Evolutionary conservation across 164 flowering plant genomes (phyloP).

Genomic region (Aristolochia fimbriata): DNA sequence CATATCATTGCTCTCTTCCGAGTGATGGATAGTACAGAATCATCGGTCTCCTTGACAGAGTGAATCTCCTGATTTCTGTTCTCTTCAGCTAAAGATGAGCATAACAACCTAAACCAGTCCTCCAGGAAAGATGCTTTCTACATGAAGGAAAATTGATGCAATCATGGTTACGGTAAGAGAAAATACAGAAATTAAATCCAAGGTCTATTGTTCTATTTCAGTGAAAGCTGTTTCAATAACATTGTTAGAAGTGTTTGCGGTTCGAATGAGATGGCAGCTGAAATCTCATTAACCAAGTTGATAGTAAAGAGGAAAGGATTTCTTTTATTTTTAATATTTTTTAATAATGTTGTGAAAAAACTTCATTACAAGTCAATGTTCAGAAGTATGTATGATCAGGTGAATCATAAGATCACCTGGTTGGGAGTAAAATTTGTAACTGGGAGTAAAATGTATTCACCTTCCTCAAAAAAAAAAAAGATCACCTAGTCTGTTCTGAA

Average conservation of each 20-base stretch:
- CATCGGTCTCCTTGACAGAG: constrained; percentile 10
- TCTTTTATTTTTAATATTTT: too few species aligned
- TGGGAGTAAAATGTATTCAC: too few species aligned
- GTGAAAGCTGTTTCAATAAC: not conserved
- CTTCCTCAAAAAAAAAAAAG: too few species aligned
- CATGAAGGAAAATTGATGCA: not conserved
- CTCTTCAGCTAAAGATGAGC: constrained; percentile 31
- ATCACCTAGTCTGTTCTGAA: too few species aligned
- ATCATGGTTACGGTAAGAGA: not conserved
- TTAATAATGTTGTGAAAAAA: too few species aligned
- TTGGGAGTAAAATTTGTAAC: too few species aligned
- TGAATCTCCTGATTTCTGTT: constrained; percentile 14
- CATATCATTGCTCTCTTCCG: constrained; percentile 50
- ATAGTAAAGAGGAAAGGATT: too few species aligned
- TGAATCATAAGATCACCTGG: too few species aligned
- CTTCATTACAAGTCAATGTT: too few species aligned
- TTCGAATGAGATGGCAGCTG: too few species aligned
- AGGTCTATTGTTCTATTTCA: not conserved
- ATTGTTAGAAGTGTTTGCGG: not conserved
- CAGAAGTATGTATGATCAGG: too few species aligned
- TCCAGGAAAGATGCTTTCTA: constrained; percentile 72
- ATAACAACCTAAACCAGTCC: constrained; percentile 54
- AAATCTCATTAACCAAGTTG: too few species aligned
- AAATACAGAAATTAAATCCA: not conserved
- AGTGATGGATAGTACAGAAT: constrained; percentile 4